phyloP scores from a whole-genome alignment of 192 early-diverging fungal genomes.

The Coemansia furcata region DNA sequence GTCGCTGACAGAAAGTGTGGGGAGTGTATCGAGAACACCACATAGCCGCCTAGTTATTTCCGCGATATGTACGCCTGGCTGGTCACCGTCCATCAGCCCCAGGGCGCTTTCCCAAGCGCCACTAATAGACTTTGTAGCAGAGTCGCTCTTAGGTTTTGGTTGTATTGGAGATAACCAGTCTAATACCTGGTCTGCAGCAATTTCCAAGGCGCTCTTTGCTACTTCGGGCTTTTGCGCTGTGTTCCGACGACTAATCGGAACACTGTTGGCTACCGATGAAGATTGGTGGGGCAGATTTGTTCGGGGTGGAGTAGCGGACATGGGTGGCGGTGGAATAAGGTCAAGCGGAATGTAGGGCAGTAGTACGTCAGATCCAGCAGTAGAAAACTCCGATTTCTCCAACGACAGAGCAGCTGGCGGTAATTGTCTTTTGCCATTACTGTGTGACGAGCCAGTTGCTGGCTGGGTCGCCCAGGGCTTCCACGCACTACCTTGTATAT shows the following conservation, averaged over 20 bases:
- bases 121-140: not conserved
- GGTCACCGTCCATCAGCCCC: constrained; percentile 34
- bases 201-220: not conserved
- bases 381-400: not conserved
- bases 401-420: not conserved
- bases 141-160: not conserved
- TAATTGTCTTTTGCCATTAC: not conserved
- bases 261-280: not conserved
- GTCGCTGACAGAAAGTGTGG: not conserved
- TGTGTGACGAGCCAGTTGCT: not conserved
- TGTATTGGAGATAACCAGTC: constrained; percentile 9
- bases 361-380: not conserved
- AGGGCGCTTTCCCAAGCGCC: constrained; percentile 32
- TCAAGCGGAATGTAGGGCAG: not conserved
- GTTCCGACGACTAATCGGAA: not conserved
- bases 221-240: not conserved
- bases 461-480: not conserved
- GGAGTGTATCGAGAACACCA: not conserved
- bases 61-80: constrained; percentile 18
- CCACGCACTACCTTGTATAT: constrained; percentile 2
- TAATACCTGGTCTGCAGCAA: constrained; percentile 21
- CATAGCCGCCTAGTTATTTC: constrained; percentile 39
- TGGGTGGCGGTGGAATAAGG: not conserved
- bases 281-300: not conserved
- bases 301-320: not conserved